Evolutionary conservation across 2,329 filamentous ascomycete genomes (phyloP), one percentile per base, ranked within the genome.

Genomic region (Aureobasidium sp.): DNA sequence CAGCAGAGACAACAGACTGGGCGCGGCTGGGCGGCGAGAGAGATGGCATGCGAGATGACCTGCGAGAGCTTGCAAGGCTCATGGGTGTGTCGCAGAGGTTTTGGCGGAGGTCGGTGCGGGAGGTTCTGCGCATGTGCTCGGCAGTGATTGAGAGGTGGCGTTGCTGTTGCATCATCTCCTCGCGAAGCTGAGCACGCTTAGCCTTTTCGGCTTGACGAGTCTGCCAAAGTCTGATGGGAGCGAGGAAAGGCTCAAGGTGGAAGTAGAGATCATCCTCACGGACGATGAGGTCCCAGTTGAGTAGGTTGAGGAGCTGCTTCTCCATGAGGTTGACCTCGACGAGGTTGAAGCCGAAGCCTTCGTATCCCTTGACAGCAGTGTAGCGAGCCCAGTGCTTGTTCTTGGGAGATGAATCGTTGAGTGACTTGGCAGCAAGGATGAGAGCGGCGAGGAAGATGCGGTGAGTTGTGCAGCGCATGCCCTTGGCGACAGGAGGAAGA

Each of bases 351-450:
- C 91, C 89, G 70, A 97, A 99, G 70, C 80, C 84, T 11, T 85
- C 84, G 73, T 80, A 87, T 58, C 83, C 84, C 64, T 81, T 81
- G 67, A 96, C 86, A 69, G 86, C 78, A 62, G 88, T 95, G 80
- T 97, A 99, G 69, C 86, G 87, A 65, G 94, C 92, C 94, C 94
- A 99, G 81, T 99, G 94, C 85, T 97, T 97, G 84, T 99, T 99
- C 86, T 97, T 97, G 64, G 94, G 94, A 13, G 91, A 96, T 63
- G 91, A 96, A 80, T 97, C 94, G 74, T 99, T 97, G 67, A 97
- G 83, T 75, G 96, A 96, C 85, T 99, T 99, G 68, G 94, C 93
- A 1, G 94, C 86, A 53, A 87, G 78, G 70, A 94, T 94, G 66
- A 93, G 85, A 17, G 89, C 80, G 43, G 90, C 93, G 51, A 99